Evolutionary conservation across 768 basidiomycete species (phyloP).

Genomic region (Mycena vulgaris): DNA sequence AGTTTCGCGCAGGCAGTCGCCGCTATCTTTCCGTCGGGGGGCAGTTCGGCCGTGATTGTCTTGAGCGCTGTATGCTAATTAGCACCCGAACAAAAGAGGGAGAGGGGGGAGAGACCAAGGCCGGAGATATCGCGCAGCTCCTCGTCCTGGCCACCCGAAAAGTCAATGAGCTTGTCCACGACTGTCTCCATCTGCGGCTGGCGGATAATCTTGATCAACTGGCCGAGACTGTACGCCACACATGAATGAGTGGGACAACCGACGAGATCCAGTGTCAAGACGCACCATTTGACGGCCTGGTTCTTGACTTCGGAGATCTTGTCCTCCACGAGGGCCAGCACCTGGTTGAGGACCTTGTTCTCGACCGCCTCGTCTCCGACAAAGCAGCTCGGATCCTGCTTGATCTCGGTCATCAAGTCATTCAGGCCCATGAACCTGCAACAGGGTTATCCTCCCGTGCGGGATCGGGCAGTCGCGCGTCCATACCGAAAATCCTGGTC

Average conservation of each 20-base stretch:
- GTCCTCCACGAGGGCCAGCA: constrained; percentile 91
- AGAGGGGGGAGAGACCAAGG: constrained; percentile 70
- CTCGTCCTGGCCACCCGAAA: constrained; percentile 90
- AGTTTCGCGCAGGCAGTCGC: constrained; percentile 86
- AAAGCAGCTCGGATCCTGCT: constrained; percentile 81
- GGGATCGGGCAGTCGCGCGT: constrained; percentile 41
- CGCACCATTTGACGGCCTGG: constrained; percentile 94
- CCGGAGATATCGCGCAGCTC: constrained; percentile 95
- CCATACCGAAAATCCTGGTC: constrained; percentile 92
- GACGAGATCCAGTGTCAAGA: constrained; percentile 7
- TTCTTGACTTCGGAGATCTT: constrained; percentile 99
- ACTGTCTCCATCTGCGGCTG: constrained; percentile 88
- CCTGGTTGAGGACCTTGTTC: constrained; percentile 86
- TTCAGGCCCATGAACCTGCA: constrained; percentile 97
- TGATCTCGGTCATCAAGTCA: constrained; percentile 92
- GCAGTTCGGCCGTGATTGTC: constrained; percentile 93
- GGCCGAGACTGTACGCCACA: constrained; percentile 75
- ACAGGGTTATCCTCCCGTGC: constrained; percentile 37
- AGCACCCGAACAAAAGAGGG: constrained; percentile 15
- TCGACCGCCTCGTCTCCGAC: constrained; percentile 90
- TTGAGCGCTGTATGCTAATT: constrained; percentile 77
- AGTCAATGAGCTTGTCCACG: constrained; percentile 90
- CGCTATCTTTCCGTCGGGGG: constrained; percentile 85
- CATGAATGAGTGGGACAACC: constrained; percentile 28
- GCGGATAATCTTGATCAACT: constrained; percentile 90